These are phyloP conservation scores for Solanum boliviense DNA, from an alignment of 257 asterid species.

Conservation along the genomic window DNA sequence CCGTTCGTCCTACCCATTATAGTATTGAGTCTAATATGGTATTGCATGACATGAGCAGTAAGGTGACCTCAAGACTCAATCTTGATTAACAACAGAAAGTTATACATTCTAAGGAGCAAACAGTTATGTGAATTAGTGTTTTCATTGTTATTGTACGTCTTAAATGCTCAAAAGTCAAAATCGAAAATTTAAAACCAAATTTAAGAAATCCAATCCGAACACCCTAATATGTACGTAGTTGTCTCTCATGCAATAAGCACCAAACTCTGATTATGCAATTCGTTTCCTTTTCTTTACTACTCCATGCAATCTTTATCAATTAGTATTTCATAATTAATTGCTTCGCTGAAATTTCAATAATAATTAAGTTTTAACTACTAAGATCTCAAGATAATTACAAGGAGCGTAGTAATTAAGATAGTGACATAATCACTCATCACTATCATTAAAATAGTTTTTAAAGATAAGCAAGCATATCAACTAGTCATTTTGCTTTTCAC, in stretches of 20 bases:
- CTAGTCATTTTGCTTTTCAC: not conserved
- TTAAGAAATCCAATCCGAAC: too few relatives aligned
- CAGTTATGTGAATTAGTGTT: too few relatives aligned
- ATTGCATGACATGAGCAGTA: not conserved
- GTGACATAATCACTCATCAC: not conserved
- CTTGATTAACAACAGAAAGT: not conserved
- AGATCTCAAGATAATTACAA: not conserved
- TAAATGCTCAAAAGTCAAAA: not conserved
- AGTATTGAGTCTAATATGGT: not conserved
- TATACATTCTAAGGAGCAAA: not conserved
- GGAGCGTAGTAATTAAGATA: not conserved
- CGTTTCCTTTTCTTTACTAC: too few relatives aligned
- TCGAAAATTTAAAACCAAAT: too few relatives aligned
- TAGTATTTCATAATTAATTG: not conserved
- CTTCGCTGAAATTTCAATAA: not conserved
- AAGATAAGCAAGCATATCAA: not conserved
- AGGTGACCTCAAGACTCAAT: not conserved
- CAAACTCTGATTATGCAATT: too few relatives aligned
- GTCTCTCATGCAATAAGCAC: too few relatives aligned
- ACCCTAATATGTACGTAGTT: too few relatives aligned
- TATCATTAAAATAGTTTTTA: not conserved
- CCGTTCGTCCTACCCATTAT: not conserved
- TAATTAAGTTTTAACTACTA: not conserved
- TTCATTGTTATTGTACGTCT: too few relatives aligned
- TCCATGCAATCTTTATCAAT: too few relatives aligned